Conservation (phyloP, 257 asterid species). For the Solanum chilense region DNA sequence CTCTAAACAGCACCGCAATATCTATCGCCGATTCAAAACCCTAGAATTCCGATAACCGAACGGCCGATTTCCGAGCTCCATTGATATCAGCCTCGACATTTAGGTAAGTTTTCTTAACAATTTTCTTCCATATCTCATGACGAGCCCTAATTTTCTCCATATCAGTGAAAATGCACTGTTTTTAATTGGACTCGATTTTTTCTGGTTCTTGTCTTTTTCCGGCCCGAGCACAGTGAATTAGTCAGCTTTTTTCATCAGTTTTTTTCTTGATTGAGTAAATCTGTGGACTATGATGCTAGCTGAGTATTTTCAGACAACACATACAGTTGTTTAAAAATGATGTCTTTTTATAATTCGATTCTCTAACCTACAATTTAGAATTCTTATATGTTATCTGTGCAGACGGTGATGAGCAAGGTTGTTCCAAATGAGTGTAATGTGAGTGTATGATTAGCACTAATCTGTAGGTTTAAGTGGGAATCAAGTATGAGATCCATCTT, state of each 20-base stretch:
- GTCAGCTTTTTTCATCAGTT: background rate
- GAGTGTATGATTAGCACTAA: background rate
- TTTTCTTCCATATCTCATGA: background rate
- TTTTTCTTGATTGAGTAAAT: background rate
- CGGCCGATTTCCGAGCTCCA: conserved; percentile 29
- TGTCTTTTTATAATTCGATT: background rate
- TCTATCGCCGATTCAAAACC: conserved; percentile 46
- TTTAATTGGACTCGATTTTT: background rate
- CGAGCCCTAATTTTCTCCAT: conserved; percentile 13
- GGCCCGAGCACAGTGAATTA: background rate
- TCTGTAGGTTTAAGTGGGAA: background rate
- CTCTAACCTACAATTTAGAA: background rate
- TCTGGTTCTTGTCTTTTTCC: background rate
- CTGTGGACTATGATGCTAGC: background rate
- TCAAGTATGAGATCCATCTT: background rate
- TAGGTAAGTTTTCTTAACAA: conserved; percentile 16
- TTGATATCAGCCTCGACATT: conserved; percentile 3
- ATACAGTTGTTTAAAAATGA: background rate
- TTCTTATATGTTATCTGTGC: background rate
- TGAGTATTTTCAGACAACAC: background rate
- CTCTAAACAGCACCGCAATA: conserved; percentile 5
- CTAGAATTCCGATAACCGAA: conserved; percentile 21
- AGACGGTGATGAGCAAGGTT: background rate
- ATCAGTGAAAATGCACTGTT: background rate
- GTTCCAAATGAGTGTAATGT: background rate